Percentiles rank a stretch among this genome's conserved stretches.
phyloP scores from a whole-genome alignment of 192 early-diverging fungal species.

The Backusella psychrophila region DNA sequence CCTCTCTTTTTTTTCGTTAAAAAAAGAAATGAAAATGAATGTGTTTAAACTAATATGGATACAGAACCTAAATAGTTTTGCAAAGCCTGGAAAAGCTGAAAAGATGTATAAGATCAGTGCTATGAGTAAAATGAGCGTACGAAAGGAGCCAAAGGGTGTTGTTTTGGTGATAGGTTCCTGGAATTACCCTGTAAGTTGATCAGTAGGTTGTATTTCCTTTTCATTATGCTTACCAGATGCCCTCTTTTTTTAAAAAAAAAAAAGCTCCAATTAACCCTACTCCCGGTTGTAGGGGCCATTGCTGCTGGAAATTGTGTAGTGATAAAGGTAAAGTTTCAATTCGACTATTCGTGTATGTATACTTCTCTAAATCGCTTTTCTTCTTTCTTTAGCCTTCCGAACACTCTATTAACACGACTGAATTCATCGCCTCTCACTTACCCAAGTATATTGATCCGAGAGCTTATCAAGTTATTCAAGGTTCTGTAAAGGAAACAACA shows the following conservation, averaged over 20 bases:
- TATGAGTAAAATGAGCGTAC: slow-evolving; percentile 47
- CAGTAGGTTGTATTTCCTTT: background rate
- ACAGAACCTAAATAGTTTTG: slow-evolving; percentile 60
- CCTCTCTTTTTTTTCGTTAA: background rate
- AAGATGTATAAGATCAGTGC: slow-evolving; percentile 35
- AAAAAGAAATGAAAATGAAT: background rate
- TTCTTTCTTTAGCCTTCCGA: slow-evolving; percentile 63
- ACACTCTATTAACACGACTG: slow-evolving; percentile 63
- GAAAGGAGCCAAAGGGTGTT: slow-evolving; percentile 76
- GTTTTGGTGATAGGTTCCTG: slow-evolving; percentile 62
- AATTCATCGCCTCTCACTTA: slow-evolving; percentile 58
- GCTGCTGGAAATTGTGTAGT: slow-evolving; percentile 90
- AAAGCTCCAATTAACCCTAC: slow-evolving; percentile 14
- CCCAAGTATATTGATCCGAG: slow-evolving; percentile 72
- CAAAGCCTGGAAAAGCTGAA: slow-evolving; percentile 42
- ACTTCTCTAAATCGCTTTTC: background rate
- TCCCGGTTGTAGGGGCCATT: slow-evolving; percentile 75
- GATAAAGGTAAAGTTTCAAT: slow-evolving; percentile 40
- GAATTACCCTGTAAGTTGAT: slow-evolving; percentile 49
- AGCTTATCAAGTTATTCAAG: slow-evolving; percentile 75
- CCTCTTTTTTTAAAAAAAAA: background rate
- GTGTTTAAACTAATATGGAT: background rate
- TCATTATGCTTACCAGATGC: background rate
- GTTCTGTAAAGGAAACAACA: slow-evolving; percentile 72
- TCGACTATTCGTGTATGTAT: background rate